Evolutionary conservation across 2,329 filamentous ascomycete species (phyloP).

Genomic region (Sarocladium brachiariae): DNA sequence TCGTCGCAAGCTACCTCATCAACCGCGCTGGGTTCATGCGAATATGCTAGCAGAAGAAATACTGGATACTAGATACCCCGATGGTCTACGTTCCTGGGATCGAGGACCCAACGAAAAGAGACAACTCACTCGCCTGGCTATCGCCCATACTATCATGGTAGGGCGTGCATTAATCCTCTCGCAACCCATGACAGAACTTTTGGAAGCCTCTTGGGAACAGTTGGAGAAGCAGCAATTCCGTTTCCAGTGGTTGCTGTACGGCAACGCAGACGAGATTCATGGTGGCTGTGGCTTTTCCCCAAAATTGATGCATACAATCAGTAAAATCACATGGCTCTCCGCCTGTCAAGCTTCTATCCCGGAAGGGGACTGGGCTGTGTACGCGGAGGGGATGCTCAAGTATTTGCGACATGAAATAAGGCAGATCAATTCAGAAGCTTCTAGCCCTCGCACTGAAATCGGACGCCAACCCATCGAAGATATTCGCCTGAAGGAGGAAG

Average conservation of each 20-base stretch:
- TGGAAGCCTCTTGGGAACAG: conserved; percentile 13
- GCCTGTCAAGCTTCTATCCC: conserved; percentile 12
- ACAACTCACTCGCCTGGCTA: conserved; percentile 26
- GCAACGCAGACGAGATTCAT: conserved; percentile 31
- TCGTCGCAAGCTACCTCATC: conserved; percentile 23
- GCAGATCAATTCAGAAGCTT: conserved; percentile 16
- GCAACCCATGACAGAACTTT: conserved; percentile 30
- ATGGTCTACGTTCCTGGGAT: conserved; percentile 27
- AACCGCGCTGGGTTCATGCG: conserved; percentile 31
- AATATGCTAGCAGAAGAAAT: conserved; percentile 28
- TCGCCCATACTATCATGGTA: conserved; percentile 33
- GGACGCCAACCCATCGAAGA: conserved; percentile 19
- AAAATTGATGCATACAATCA: conserved; percentile 29
- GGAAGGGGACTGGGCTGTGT: not conserved
- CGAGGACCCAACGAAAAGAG: conserved; percentile 22
- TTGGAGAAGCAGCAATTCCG: conserved; percentile 22
- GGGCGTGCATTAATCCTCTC: conserved; percentile 32
- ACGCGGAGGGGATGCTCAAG: not conserved
- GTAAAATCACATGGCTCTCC: conserved; percentile 31
- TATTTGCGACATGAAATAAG: not conserved
- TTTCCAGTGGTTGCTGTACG: conserved; percentile 34
- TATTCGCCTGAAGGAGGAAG: conserved; percentile 20
- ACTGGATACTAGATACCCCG: conserved; percentile 28
- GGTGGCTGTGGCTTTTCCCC: conserved; percentile 36
- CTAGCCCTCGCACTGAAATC: conserved; percentile 9